Conservation (phyloP, 202 grass and related monocot genomes). For the Sporobolus alterniflorus region DNA sequence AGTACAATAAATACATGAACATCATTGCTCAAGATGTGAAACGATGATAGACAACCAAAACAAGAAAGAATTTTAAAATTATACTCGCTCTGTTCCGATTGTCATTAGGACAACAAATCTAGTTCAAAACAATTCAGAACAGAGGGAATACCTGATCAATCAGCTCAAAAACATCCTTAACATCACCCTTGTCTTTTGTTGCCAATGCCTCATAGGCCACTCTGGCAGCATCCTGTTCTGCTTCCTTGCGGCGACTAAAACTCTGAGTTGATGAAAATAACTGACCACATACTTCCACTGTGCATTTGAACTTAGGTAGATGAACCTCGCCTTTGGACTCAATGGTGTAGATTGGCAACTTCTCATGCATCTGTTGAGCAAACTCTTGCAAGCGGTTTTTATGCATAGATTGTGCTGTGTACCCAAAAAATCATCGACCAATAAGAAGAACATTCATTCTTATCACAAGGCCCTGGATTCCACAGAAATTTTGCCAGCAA, state of each 20-base stretch:
- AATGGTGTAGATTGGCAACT: conserved; percentile 42
- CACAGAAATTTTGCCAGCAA: conserved; percentile 13
- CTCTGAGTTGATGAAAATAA: conserved; percentile 36
- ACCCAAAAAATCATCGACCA: background rate
- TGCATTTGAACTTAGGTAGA: conserved; percentile 51
- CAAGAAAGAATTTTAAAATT: background rate
- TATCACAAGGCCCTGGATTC: background rate
- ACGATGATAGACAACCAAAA: conserved; percentile 18
- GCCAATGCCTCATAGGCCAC: conserved; percentile 44
- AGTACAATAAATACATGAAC: background rate
- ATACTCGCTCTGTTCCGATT: too few species aligned
- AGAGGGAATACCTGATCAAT: conserved; percentile 67
- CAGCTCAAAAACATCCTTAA: conserved; percentile 6
- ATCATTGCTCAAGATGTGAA: conserved; percentile 9
- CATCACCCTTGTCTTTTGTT: conserved; percentile 6
- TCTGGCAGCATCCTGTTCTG: conserved; percentile 60
- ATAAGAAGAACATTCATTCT: background rate
- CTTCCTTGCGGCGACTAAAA: conserved; percentile 57
- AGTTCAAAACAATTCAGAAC: too few species aligned
- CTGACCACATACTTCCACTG: conserved; percentile 39
- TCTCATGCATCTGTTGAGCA: conserved; percentile 11
- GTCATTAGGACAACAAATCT: too few species aligned
- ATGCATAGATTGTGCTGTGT: conserved; percentile 45
- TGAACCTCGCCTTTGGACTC: conserved; percentile 30
- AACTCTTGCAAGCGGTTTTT: conserved; percentile 56